phyloP scores from a whole-genome alignment of 169 alveolate genomes.

The Plasmodium berghei region DNA sequence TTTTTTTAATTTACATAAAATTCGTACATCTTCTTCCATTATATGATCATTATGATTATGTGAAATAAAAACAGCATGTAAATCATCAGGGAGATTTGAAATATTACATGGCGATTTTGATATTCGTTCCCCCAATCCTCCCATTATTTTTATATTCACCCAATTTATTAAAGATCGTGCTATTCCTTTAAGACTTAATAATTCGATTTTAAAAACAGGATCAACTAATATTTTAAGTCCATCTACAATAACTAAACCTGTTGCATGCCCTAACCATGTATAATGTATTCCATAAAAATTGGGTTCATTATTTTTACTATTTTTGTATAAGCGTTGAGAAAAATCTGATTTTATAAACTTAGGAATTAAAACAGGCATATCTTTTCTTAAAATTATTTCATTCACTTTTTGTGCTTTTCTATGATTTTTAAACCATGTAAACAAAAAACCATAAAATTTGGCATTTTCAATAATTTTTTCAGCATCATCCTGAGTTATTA shows the following conservation, averaged over 20 bases:
- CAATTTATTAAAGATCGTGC: constrained; percentile 57
- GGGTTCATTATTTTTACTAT: constrained; percentile 18
- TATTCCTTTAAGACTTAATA: constrained; percentile 52
- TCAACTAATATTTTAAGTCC: constrained; percentile 66
- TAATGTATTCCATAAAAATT: constrained; percentile 70
- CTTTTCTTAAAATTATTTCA: constrained; percentile 29
- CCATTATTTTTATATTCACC: constrained; percentile 54
- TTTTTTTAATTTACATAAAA: constrained; percentile 53
- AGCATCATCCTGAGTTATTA: constrained; percentile 56
- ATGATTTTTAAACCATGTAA: constrained; percentile 72
- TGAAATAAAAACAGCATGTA: constrained; percentile 72
- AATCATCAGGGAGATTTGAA: constrained; percentile 35
- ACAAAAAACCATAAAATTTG: constrained; percentile 39
- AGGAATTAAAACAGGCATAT: constrained; percentile 67
- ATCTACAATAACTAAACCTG: constrained; percentile 48
- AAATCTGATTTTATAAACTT: constrained; percentile 47
- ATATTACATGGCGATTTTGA: constrained; percentile 53
- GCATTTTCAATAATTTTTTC: constrained; percentile 59
- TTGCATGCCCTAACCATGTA: constrained; percentile 74
- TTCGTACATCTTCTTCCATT: constrained; percentile 60
- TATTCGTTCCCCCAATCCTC: constrained; percentile 68
- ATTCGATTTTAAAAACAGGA: constrained; percentile 68
- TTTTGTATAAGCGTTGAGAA: constrained; percentile 38
- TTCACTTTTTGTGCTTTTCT: constrained; percentile 59
- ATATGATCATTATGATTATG: constrained; percentile 73